Base-by-base conservation (phyloP, 176 grass and related monocot genomes). In the Alloteropsis semialata region DNA sequence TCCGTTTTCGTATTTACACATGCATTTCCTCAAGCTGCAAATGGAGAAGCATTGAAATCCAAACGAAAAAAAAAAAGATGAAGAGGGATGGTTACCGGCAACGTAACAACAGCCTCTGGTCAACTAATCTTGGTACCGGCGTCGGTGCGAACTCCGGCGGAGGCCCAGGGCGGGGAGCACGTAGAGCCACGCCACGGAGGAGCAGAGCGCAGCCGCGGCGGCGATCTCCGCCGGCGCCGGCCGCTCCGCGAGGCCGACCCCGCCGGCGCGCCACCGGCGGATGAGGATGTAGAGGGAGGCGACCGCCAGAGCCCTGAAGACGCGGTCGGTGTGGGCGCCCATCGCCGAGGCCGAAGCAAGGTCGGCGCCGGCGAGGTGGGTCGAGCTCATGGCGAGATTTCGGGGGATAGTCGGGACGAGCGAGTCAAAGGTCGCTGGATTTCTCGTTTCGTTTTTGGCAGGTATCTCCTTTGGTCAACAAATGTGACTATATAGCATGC, bases 201-300 rank as follows among this genome's bases (percentile, higher is more conserved):
- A 16, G 79, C 72, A 82, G 18, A 88, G 64, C 64, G 54, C 19
- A 10, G 27, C 79, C 11, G 1, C 79, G 39, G 79, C 79, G 3
- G 86, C 86, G 42, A 87, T 82, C 86, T 87, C 79, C 17, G 79
- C 79, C 33, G 86, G 86, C 79, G 79, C 43, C 33, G 54, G 79
- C 53, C 64, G 72, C 33, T 71, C 86, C 21, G 32, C 28, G 64
- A 60, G 25, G 65, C 64, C 54, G 33, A 10, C 43, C 63, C 86
- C 73, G 24, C 79, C 79, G 54, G 64, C 73, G 72, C 72, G 72
- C 86, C 86, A 88, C 24, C 72, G 79, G 18, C 86, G 86, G 72
- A 88, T 1, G 65, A 88, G 86, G 19, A 88, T 77, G 80, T 88
- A 88, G n/a, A 83, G 19, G 65, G 86, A 88, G 44, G 72, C 44